phyloP scores from a whole-genome alignment of 352 stramenopile species.

The Plasmopara viticola region DNA sequence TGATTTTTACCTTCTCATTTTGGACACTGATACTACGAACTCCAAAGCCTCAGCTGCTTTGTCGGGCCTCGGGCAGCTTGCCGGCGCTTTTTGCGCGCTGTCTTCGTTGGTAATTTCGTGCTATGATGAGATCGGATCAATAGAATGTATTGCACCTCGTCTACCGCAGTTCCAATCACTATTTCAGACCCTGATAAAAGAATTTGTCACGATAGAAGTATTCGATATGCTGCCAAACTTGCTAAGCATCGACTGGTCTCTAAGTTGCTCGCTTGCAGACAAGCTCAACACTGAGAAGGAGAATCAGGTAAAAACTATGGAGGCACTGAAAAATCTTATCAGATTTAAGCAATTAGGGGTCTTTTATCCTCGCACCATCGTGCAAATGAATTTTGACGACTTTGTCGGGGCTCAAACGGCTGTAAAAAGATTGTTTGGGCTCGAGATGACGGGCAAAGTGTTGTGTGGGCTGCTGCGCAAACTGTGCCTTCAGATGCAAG shows the following conservation, averaged over 20 bases:
- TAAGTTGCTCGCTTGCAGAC: conserved; percentile 18
- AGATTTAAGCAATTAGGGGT: conserved; percentile 34
- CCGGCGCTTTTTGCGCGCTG: conserved; percentile 43
- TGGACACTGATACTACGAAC: conserved; percentile 27
- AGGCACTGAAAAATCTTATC: conserved; percentile 27
- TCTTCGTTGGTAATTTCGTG: conserved; percentile 61
- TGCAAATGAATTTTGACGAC: conserved; percentile 19
- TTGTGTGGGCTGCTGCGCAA: conserved; percentile 37
- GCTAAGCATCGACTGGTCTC: conserved; percentile 47
- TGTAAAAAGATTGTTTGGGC: conserved; percentile 62
- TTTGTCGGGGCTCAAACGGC: conserved; percentile 31
- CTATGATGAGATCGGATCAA: conserved; percentile 26
- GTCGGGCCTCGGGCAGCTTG: conserved; percentile 17
- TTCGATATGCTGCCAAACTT: conserved; percentile 54
- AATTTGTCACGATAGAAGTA: conserved; percentile 44
- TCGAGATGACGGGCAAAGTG: conserved; percentile 51
- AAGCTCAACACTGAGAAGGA: conserved; percentile 10
- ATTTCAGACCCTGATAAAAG: conserved; percentile 36
- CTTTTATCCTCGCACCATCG: conserved; percentile 11
- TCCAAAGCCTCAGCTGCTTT: neutral
- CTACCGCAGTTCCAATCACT: conserved; percentile 39
- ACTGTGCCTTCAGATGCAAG: conserved; percentile 21
- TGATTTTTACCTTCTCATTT: conserved; percentile 46
- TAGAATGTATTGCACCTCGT: conserved; percentile 12
- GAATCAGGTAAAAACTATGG: conserved; percentile 2